Percentiles rank a stretch among this genome's conserved stretches.
These are phyloP conservation scores for Metschnikowia chrysomelidarum DNA, from an alignment of 805 yeast genomes.

Conservation along the genomic window DNA sequence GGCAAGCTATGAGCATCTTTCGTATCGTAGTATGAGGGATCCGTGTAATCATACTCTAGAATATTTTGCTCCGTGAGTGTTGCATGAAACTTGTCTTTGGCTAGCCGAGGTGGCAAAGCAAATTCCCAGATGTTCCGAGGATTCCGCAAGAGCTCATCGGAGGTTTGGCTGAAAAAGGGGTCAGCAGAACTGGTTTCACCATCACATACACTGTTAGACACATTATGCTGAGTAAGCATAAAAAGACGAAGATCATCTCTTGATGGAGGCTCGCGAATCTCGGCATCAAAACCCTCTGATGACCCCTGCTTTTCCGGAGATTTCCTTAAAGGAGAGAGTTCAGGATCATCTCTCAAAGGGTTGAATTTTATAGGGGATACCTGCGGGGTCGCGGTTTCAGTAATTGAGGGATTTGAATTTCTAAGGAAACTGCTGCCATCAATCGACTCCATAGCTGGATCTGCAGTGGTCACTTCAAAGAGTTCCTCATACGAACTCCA, in stretches of 20 bases:
- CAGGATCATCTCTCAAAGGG: background rate
- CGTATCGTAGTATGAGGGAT: slow-evolving; percentile 60
- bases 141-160: slow-evolving; percentile 7
- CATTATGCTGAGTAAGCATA: slow-evolving; percentile 13
- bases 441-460: background rate
- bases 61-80: slow-evolving; percentile 45
- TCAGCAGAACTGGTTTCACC: slow-evolving; percentile 1
- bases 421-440: background rate
- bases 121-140: slow-evolving; percentile 22
- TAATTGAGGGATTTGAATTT: too few relatives aligned
- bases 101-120: slow-evolving; percentile 19
- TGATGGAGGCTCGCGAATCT: background rate
- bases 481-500: slow-evolving; percentile 22
- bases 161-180: slow-evolving; percentile 10
- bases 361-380: slow-evolving; percentile 1
- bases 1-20: slow-evolving; percentile 55
- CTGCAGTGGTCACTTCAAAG: slow-evolving; percentile 11
- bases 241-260: slow-evolving; percentile 12
- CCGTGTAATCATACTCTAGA: slow-evolving; percentile 52
- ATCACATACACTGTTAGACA: background rate
- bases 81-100: slow-evolving; percentile 15
- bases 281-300: background rate
- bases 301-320: slow-evolving; percentile 1
- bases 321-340: slow-evolving; percentile 1
- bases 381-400: slow-evolving; percentile 1